Base-by-base conservation (phyloP, 108 stramenopile species). In the Schizochytrium sp. region DNA sequence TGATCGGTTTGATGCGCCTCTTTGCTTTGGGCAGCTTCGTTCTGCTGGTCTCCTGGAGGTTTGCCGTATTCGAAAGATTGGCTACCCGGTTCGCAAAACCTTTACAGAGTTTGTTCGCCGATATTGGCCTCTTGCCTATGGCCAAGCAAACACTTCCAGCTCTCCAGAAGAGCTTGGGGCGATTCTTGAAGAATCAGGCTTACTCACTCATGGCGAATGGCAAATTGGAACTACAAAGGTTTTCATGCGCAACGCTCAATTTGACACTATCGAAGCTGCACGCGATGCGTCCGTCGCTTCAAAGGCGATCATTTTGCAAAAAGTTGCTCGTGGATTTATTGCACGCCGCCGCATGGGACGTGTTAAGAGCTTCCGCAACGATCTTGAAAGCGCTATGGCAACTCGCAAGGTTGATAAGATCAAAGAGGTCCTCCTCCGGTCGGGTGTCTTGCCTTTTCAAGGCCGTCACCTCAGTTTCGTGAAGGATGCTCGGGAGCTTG, bases 31-130 rank as follows among this genome's bases (percentile, higher is more conserved):
- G 42, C 97, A 97, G 87, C 91, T 97, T 72, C 88, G 95, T 5
- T 97, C 95, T 87, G 96, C 96, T 60, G 97, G 97, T 61, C 96
- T 98, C 53, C 92, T 97, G 12, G 97, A 98, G 91, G 97, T 93
- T 8, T 91, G 91, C 89, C 83, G 89, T 28, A 92, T 92, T 57
- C 89, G 91, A 15, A 89, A 92, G 72, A 57, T 93, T 7, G 93
- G 94, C 44, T 94, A 89, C 91, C 94, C 94, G n/a, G 92, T 93
- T 59, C 92, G 94, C 47, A 91, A 92, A 7, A 47, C 64, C 88
- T 94, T 92, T 56, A 83, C 61, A 46, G 94, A 93, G 61, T 94
- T 94, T 61, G 49, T 58, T 46, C 91, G 90, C 89, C 91, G 94
- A 46, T 94, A 93, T 91, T 55, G 90, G 61, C 53, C 88, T 56